A percentile compares a stretch with the other conserved stretches of the same genome.
These are phyloP conservation scores for Euphorbia celastroides DNA, from an alignment of 441 rosid species.

Conservation along the genomic window DNA sequence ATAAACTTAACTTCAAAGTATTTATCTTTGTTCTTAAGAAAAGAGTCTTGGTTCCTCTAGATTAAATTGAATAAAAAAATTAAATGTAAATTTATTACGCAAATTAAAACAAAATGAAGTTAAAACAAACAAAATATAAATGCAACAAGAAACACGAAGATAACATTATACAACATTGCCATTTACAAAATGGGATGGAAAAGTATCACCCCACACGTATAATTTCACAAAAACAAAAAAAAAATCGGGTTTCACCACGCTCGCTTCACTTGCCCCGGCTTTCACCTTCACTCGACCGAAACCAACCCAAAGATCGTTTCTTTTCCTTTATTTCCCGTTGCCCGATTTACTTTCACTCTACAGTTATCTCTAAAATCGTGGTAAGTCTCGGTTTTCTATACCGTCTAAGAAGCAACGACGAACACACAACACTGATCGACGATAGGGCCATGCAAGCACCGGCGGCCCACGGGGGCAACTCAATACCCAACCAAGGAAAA, in stretches of 20 bases:
- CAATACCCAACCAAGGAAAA: constrained; percentile 54
- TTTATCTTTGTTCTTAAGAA: too few relatives aligned
- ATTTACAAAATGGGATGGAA: constrained; percentile 30
- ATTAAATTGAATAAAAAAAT: too few relatives aligned
- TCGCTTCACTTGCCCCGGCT: constrained; percentile 5
- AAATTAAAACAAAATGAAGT: too few relatives aligned
- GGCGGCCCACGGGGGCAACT: constrained; percentile 70
- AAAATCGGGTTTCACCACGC: constrained; percentile 22
- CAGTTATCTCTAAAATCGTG: constrained; percentile 74
- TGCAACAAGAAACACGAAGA: constrained; percentile 1
- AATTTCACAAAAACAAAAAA: not conserved
- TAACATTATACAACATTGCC: constrained; percentile 22
- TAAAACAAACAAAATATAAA: not conserved
- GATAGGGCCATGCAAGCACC: constrained; percentile 83
- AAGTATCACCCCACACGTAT: constrained; percentile 16
- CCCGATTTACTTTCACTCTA: constrained; percentile 44
- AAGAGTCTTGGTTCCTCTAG: too few relatives aligned
- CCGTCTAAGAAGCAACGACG: constrained; percentile 78
- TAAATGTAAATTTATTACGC: too few relatives aligned
- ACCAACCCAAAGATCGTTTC: not conserved
- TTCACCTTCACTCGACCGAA: not conserved
- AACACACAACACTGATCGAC: constrained; percentile 67
- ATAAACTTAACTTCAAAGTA: too few relatives aligned
- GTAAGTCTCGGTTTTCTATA: constrained; percentile 90
- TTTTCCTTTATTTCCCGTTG: not conserved